Base-by-base conservation (phyloP, 176 grass and related monocot species). In the Phoenix dactylifera region DNA sequence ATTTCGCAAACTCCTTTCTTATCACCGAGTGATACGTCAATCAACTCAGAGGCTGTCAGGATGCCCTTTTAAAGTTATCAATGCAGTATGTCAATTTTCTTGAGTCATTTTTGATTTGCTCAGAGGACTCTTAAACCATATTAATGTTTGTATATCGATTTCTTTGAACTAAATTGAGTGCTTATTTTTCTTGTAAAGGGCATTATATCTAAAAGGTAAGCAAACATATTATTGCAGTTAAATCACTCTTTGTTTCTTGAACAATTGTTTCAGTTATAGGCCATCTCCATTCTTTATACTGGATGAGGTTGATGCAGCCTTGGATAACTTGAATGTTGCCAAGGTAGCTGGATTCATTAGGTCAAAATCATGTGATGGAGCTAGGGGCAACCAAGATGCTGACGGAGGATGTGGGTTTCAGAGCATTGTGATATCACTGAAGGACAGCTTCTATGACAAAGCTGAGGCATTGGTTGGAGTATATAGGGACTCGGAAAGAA, bases 251-350 rank as follows among this genome's bases (percentile, higher is more conserved):
- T 57, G 17, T 22, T 18, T 61, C 22, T 16, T 20, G 24, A 15
- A 20, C 59, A 50, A 20, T 56, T 79, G 52, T 14, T 22, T 66
- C 87, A 97, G 92, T 79, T 97, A 84, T 69, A 78, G 81, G 75
- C 92, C 92, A 72, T 97, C 92, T 74, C 92, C 92, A 39, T 97
- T 97, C 72, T 97, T 97, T 68, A 97, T 97, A 77, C 71, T 97
- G 81, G 92, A 97, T 75, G 92, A 97, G 77, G 92, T 97, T 18
- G 87, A 97, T 74, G 92, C 92, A 52, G 92, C 92, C 72, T 78
- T 97, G 39, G 92, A 97, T 82, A 97, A 97, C 87, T 78, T 97
- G 63, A 97, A 97, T 75, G 92, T 97, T 24, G 83, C 92, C 60
- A 91, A 97, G 81, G 87, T 97, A 64, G 92, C 92, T 29, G 82